phyloP scores from a whole-genome alignment of 1,139 yeast genomes.

The Scheffersomyces insectosa region DNA sequence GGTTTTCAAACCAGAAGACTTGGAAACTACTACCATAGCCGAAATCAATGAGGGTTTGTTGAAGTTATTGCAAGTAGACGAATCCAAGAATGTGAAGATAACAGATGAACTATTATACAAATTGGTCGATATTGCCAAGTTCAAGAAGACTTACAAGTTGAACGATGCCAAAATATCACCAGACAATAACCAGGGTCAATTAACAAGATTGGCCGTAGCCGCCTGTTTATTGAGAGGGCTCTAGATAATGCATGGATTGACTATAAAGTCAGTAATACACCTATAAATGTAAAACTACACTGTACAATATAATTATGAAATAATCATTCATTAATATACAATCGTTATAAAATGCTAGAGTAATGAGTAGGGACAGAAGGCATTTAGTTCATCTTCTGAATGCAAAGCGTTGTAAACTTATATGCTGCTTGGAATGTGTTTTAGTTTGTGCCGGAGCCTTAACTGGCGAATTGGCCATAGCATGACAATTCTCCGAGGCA shows the following conservation, averaged over 20 bases:
- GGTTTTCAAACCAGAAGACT: constrained; percentile 15
- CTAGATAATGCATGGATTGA: constrained; percentile 9
- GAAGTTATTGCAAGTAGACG: constrained; percentile 15
- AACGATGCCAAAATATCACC: constrained; percentile 27
- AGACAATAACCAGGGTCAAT: constrained; percentile 14
- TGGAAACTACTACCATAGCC: constrained; percentile 2
- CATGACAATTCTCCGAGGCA: too few relatives aligned
- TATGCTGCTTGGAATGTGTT: background rate
- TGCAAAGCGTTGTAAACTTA: constrained; percentile 19
- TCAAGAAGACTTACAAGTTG: constrained; percentile 41
- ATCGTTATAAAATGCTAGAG: constrained; percentile 5
- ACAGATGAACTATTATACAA: constrained; percentile 25
- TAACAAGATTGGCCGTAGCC: constrained; percentile 39
- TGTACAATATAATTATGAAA: background rate
- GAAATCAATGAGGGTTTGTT: constrained; percentile 15
- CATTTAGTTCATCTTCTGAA: constrained; percentile 14
- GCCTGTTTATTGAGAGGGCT: constrained; percentile 41
- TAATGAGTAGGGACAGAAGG: background rate
- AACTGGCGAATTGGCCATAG: too few relatives aligned
- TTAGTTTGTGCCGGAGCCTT: too few relatives aligned
- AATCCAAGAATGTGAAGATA: constrained; percentile 15
- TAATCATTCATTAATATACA: constrained; percentile 11
- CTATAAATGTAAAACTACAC: background rate
- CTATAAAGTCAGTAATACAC: background rate
- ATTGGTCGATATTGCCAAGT: constrained; percentile 28